A percentile compares a stretch with the other conserved stretches of the same genome.
phyloP scores from a whole-genome alignment of 331 rosid species.

The Phaseolus coccineus region DNA sequence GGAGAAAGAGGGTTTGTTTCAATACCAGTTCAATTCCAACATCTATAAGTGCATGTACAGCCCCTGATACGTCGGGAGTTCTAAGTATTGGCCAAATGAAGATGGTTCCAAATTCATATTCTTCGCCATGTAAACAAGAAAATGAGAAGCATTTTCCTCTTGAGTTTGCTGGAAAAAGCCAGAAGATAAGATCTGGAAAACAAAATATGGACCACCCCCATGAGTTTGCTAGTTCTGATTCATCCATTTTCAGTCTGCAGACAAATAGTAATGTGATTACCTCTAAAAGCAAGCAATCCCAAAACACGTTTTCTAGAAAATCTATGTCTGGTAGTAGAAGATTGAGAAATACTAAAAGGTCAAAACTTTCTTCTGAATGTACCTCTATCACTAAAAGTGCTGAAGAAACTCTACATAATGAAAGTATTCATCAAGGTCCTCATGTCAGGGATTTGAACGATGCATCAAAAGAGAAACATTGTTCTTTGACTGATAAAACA shows the following conservation, averaged over 20 bases:
- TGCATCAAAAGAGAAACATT: constrained; percentile 45
- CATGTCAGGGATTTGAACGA: constrained; percentile 44
- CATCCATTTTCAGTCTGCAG: constrained; percentile 42
- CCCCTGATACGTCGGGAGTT: constrained; percentile 46
- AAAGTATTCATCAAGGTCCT: constrained; percentile 35
- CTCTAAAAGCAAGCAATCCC: constrained; percentile 21
- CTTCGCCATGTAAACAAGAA: constrained; percentile 49
- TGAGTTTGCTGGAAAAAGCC: constrained; percentile 49
- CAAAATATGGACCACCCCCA: constrained; percentile 50
- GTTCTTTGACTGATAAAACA: constrained; percentile 42
- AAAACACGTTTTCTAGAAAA: constrained; percentile 42
- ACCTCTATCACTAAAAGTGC: constrained; percentile 21
- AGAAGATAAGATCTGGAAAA: constrained; percentile 51
- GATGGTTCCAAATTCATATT: constrained; percentile 26
- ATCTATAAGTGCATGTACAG: constrained; percentile 46
- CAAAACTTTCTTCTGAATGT: constrained; percentile 46
- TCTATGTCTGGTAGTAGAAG: constrained; percentile 42
- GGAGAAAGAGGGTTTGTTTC: constrained; percentile 51
- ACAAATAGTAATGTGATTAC: constrained; percentile 37
- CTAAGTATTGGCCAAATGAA: constrained; percentile 33
- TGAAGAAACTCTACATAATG: constrained; percentile 41
- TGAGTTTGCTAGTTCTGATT: constrained; percentile 41
- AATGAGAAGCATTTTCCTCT: constrained; percentile 40
- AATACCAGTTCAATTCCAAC: constrained; percentile 41
- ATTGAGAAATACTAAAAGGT: constrained; percentile 49